These are phyloP conservation scores for Nicotiana benthamiana DNA, from an alignment of 257 asterid genomes.

Conservation along the genomic window DNA sequence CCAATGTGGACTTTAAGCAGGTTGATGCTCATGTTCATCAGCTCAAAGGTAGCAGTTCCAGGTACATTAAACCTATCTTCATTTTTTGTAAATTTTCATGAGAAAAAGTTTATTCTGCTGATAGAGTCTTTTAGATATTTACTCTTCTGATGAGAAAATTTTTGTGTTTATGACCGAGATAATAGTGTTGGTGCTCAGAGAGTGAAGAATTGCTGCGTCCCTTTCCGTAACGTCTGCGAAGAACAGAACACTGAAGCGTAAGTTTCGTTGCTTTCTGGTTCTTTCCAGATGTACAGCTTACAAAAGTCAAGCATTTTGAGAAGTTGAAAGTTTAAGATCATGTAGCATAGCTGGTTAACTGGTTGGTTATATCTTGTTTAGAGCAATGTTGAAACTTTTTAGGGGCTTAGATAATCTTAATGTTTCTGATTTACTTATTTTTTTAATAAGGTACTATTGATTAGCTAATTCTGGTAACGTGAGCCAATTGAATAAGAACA, in stretches of 20 bases:
- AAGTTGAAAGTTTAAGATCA: not conserved
- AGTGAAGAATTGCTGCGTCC: conserved; percentile 53
- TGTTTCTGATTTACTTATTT: too few relatives aligned
- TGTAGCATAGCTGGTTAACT: not conserved
- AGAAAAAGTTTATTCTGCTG: not conserved
- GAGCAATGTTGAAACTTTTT: not conserved
- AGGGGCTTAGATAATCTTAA: too few relatives aligned
- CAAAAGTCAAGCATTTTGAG: not conserved
- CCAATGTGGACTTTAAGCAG: conserved; percentile 59
- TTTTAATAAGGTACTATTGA: not conserved
- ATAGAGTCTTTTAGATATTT: not conserved
- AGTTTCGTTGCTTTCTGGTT: conserved; percentile 6
- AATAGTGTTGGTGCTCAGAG: conserved; percentile 81
- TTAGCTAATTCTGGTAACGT: not conserved
- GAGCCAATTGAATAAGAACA: not conserved
- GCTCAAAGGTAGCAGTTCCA: conserved; percentile 89
- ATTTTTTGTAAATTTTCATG: not conserved
- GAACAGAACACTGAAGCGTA: conserved; percentile 52
- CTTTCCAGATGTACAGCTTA: not conserved
- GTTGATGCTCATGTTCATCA: conserved; percentile 87
- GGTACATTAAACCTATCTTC: conserved; percentile 26
- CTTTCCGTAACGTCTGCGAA: conserved; percentile 60
- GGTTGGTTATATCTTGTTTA: not conserved
- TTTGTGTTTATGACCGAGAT: not conserved
- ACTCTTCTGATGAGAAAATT: not conserved